A percentile compares a stretch with the other conserved stretches of the same genome.
phyloP scores from a whole-genome alignment of 2,329 filamentous ascomycete genomes.

The Stenocarpella maydis region DNA sequence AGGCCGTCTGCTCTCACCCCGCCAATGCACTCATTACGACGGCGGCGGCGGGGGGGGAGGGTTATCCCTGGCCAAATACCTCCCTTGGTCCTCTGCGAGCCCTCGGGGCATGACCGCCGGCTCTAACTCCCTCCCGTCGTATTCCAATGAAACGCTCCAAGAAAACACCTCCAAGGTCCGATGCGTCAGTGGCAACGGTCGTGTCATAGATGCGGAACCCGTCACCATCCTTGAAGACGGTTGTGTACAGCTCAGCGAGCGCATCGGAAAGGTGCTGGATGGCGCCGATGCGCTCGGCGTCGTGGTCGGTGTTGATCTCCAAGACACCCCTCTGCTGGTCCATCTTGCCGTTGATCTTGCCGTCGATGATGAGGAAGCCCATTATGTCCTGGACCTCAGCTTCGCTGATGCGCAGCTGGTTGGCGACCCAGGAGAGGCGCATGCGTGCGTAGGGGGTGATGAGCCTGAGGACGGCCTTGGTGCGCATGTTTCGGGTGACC shows the following conservation, averaged over 20 bases:
- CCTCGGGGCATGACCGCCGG: not conserved
- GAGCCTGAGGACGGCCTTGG: constrained; percentile 90
- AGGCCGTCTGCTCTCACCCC: not conserved
- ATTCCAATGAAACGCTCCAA: constrained; percentile 12
- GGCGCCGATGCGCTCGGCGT: constrained; percentile 77
- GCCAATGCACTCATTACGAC: not conserved
- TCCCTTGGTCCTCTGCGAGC: constrained; percentile 16
- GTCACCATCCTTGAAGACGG: constrained; percentile 80
- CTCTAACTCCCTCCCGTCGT: constrained; percentile 7
- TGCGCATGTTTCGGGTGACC: constrained; percentile 97
- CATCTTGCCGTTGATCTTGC: constrained; percentile 85
- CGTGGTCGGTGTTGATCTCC: constrained; percentile 77
- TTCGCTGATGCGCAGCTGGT: constrained; percentile 84
- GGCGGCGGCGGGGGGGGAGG: no score
- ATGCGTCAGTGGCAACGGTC: constrained; percentile 34
- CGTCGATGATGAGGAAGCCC: constrained; percentile 92
- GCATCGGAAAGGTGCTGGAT: constrained; percentile 77
- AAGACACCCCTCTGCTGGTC: constrained; percentile 88
- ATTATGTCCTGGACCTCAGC: constrained; percentile 93
- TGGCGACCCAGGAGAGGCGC: constrained; percentile 86
- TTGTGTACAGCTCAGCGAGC: constrained; percentile 72
- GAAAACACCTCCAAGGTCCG: constrained; percentile 24
- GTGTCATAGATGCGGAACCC: constrained; percentile 60
- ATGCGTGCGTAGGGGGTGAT: constrained; percentile 96
- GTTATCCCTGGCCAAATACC: constrained; percentile 8